phyloP scores from a whole-genome alignment of 2,329 filamentous ascomycete genomes.

The Talaromyces sp. region DNA sequence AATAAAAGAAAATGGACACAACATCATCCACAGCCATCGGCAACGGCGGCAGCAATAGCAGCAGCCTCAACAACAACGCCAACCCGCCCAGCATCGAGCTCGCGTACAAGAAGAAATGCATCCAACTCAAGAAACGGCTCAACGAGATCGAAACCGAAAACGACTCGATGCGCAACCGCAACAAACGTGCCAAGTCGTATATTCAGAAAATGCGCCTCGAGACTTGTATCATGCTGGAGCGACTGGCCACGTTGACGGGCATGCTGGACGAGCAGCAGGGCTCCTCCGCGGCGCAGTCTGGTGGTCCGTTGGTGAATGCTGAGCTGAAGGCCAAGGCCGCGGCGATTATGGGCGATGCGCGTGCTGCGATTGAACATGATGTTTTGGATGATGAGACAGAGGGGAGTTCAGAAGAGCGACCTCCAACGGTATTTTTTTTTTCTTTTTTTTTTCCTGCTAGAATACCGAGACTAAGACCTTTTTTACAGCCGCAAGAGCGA shows the following conservation, averaged over 20 bases:
- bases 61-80: conserved; percentile 22
- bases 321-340: conserved; percentile 11
- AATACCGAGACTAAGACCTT: not conserved
- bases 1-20: conserved; percentile 7
- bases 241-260: conserved; percentile 36
- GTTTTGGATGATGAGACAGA: conserved; percentile 40
- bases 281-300: conserved; percentile 10
- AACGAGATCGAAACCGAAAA: conserved; percentile 90
- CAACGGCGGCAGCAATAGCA: not conserved
- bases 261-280: conserved; percentile 36
- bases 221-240: conserved; percentile 40
- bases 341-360: conserved; percentile 6
- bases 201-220: conserved; percentile 83
- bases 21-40: conserved; percentile 1
- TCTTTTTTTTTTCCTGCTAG: not conserved
- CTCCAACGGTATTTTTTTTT: conserved; percentile 32
- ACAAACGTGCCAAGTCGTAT: conserved; percentile 74
- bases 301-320: conserved; percentile 12
- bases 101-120: conserved; percentile 94
- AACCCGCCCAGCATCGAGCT: conserved; percentile 88
- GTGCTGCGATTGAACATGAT: conserved; percentile 2
- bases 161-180: conserved; percentile 73
- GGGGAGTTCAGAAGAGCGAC: conserved; percentile 41
- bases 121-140: conserved; percentile 85
- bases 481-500: conserved; percentile 41